Percentiles rank a stretch among this genome's conserved stretches.
Evolutionary conservation across 1,284 basidiomycete genomes (phyloP).

Genomic region (Boletus chippewaensis): DNA sequence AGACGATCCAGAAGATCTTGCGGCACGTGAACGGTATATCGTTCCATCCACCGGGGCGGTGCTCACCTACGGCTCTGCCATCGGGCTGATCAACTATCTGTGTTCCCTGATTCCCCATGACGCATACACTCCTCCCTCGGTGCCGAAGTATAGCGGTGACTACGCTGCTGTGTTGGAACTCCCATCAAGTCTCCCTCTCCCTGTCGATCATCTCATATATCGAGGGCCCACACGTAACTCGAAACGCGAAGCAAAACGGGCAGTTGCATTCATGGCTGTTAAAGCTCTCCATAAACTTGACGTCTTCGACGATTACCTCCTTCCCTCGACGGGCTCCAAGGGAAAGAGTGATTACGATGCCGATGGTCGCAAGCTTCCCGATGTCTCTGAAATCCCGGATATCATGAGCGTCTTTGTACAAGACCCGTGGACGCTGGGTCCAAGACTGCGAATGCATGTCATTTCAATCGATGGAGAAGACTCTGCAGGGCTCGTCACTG

Average conservation of each 20-base stretch:
- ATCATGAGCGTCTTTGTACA: conserved; percentile 50
- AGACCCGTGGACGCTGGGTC: conserved; percentile 59
- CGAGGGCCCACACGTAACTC: conserved; percentile 51
- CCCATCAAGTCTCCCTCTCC: conserved; percentile 63
- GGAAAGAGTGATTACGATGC: conserved; percentile 46
- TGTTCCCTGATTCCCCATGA: conserved; percentile 73
- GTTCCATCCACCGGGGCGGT: conserved; percentile 66
- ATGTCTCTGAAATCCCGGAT: conserved; percentile 42
- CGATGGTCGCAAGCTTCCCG: conserved; percentile 40
- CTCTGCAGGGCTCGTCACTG: conserved; percentile 55
- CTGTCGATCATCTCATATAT: conserved; percentile 46
- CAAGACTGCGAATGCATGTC: conserved; percentile 54
- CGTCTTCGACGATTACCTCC: conserved; percentile 73
- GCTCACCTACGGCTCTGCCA: conserved; percentile 68
- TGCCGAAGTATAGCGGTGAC: conserved; percentile 57
- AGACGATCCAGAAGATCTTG: conserved; percentile 49
- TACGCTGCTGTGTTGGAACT: conserved; percentile 54
- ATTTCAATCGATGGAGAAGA: conserved; percentile 45
- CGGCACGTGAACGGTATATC: conserved; percentile 62
- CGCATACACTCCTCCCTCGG: conserved; percentile 51
- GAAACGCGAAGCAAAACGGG: conserved; percentile 75
- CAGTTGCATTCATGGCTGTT: conserved; percentile 72
- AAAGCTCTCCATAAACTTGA: conserved; percentile 59
- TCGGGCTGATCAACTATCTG: conserved; percentile 61
- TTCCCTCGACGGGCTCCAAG: conserved; percentile 48